Evolutionary conservation across 305 asterid species (phyloP).

Genomic region (Caryopteris hybrid): DNA sequence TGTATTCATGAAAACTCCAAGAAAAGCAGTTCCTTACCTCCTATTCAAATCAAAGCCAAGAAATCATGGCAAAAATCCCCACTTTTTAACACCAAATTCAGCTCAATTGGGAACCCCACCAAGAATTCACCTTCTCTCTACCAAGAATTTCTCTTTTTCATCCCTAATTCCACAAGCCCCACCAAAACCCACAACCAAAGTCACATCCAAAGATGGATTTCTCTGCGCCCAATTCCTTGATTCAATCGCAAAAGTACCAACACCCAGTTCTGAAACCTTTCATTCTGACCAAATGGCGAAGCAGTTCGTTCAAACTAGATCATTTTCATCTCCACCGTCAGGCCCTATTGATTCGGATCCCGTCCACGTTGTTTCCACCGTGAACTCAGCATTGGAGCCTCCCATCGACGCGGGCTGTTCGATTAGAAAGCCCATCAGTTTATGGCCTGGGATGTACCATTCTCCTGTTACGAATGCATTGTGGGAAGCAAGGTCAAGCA

Average conservation of each 20-base stretch:
- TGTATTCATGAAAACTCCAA: constrained; percentile 45
- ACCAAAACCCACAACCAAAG: constrained; percentile 24
- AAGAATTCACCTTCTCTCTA: constrained; percentile 18
- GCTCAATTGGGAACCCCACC: constrained; percentile 14
- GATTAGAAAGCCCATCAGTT: constrained; percentile 67
- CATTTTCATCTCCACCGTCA: constrained; percentile 41
- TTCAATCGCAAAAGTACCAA: constrained; percentile 9
- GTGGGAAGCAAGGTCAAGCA: constrained; percentile 82
- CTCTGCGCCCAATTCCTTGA: constrained; percentile 17
- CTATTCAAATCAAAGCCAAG: constrained; percentile 18
- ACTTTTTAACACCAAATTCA: background rate
- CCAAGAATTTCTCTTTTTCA: constrained; percentile 22
- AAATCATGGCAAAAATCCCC: constrained; percentile 12
- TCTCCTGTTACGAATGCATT: constrained; percentile 89
- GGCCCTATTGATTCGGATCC: constrained; percentile 27
- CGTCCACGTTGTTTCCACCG: constrained; percentile 23
- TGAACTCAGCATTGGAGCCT: constrained; percentile 25
- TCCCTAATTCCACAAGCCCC: constrained; percentile 26
- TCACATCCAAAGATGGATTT: constrained; percentile 16
- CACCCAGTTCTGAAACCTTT: constrained; percentile 17
- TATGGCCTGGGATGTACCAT: constrained; percentile 91
- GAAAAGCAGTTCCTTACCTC: constrained; percentile 21
- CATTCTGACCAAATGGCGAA: constrained; percentile 5
- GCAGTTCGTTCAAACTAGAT: constrained; percentile 27
- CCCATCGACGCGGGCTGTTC: constrained; percentile 83